Percentiles rank a stretch among this genome's conserved stretches.
phyloP scores from a whole-genome alignment of 305 asterid species.

The Fraxinus latifolia region DNA sequence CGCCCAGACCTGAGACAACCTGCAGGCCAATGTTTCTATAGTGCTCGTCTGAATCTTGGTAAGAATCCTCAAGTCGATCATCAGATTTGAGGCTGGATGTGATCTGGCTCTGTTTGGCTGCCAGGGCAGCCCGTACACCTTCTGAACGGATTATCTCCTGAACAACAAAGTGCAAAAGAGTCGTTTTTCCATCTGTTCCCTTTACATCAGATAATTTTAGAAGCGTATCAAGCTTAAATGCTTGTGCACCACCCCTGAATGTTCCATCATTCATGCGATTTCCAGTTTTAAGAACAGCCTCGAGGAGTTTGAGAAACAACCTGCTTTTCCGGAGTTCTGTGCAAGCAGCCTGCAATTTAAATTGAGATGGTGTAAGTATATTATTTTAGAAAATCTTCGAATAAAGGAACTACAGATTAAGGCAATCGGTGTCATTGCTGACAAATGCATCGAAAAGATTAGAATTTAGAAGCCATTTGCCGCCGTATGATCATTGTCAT shows the following conservation, averaged over 20 bases:
- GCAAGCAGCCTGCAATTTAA: conserved; percentile 10
- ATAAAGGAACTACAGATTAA: background rate
- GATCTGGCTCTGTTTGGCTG: background rate
- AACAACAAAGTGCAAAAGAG: conserved; percentile 20
- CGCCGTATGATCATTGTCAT: background rate
- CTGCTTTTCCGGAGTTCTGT: conserved; percentile 17
- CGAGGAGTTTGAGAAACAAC: conserved; percentile 21
- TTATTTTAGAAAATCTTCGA: background rate
- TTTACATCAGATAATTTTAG: conserved; percentile 16
- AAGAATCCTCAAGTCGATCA: background rate
- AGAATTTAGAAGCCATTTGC: background rate
- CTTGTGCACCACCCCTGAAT: conserved; percentile 11
- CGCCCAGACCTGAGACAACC: conserved; percentile 5
- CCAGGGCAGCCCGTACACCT: conserved; percentile 2
- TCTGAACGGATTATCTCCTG: conserved; percentile 14
- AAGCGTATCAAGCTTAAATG: conserved; percentile 22
- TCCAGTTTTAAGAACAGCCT: conserved; percentile 20
- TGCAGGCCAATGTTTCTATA: conserved; percentile 7
- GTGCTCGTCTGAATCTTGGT: background rate
- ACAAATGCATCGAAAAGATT: background rate
- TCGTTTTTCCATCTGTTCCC: conserved; percentile 22
- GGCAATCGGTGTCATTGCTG: background rate
- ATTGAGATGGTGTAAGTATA: background rate
- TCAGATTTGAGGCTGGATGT: background rate
- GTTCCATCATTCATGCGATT: conserved; percentile 24